Base-by-base conservation (phyloP, 1,139 yeast genomes). In the Pneumocystis oryctolagi region DNA sequence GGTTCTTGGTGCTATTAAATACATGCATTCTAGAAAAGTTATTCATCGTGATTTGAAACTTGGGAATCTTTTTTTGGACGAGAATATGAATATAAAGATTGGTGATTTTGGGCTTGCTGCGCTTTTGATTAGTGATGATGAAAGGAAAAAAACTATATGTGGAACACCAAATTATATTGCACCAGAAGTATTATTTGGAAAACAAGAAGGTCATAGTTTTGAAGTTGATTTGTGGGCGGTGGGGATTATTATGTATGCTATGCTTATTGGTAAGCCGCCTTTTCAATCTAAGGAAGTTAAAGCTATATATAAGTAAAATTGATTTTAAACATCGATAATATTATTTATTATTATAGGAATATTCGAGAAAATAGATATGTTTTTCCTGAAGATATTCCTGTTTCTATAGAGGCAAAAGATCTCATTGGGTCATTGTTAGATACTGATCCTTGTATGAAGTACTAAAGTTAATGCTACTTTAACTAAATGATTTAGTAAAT, bases 71-170 rank as follows among this genome's bases (percentile, higher is more conserved):
- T 77, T 92, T 65, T 77, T 92, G 66, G 84, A 89, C 63, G 95
- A 96, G 1, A 84, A 85, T 1, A 83, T 87, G 12, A 78, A 83
- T 70, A 78, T 92, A 67, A 90, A 92, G 73, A 84, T 92, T 66
- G 98, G 98, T 20, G 98, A 92, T 75, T 92, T 92, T 75, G 98
- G 98, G 0, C 94, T 92, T 76, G 98, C 98, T 5, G 79, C 98
- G 66, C 87, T 89, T 71, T 78, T 92, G 68, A 97, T 97, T 9
- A 84, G 87, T 60, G 87, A 96, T 1, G 85, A 96, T 1, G 70
- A 65, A 32, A 79, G 94, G 81, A 97, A 98, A 1, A 98, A 92
- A 73, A 92, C 98, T 2, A 77, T 92, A 67, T 92, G 98, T 78
- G 98, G 98, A 0, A 88, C 96, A 12, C 98, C 98, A 1, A 71